Evolutionary conservation across 768 basidiomycete species (phyloP).

Genomic region (Leucosporidium scottii): DNA sequence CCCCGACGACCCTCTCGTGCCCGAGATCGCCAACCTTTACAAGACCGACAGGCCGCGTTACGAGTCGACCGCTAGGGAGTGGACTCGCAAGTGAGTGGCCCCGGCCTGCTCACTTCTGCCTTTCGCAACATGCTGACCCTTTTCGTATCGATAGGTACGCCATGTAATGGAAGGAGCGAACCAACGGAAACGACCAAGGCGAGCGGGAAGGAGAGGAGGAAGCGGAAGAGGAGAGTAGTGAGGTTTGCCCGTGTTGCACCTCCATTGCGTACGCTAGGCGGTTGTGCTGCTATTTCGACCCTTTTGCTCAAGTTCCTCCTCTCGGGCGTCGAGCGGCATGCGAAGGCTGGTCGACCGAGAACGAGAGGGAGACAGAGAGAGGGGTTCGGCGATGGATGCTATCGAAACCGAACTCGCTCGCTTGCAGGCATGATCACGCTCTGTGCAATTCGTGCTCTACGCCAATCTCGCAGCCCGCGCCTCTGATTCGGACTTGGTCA

Average conservation of each 20-base stretch:
- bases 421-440: no score
- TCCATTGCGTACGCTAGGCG: neutral
- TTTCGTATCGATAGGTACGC: conserved; percentile 8
- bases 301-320: neutral
- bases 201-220: neutral
- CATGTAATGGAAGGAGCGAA: conserved; percentile 9
- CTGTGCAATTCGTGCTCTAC: no score
- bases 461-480: no score
- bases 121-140: neutral
- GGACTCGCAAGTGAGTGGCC: conserved; percentile 86
- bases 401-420: no score
- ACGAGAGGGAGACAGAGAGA: no score
- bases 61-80: conserved; percentile 96
- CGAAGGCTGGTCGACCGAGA: neutral
- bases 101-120: no score
- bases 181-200: neutral
- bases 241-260: neutral
- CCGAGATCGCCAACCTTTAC: conserved; percentile 90
- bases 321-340: neutral
- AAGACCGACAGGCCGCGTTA: conserved; percentile 97
- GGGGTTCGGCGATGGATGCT: no score
- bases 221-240: neutral
- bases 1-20: conserved; percentile 96
- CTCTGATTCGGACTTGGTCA: no score
- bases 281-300: neutral